Evolutionary conservation across 2,329 filamentous ascomycete species (phyloP).

Genomic region (Ramularia endophylla): DNA sequence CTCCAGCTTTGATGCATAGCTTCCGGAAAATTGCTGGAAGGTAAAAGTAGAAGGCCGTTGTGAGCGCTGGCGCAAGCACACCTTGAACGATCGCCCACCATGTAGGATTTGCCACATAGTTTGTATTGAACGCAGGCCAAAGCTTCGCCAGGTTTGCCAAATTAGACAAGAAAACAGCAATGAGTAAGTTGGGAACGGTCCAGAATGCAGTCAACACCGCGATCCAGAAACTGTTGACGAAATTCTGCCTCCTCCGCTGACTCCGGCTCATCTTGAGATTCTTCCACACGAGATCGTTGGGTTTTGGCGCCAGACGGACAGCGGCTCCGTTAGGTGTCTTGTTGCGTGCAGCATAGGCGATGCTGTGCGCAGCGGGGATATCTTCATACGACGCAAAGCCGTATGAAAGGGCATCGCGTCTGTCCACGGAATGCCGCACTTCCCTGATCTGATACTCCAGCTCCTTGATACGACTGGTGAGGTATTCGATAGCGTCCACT

Average conservation of each 20-base stretch:
- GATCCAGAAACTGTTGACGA: slow-evolving; percentile 82
- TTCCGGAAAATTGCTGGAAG: slow-evolving; percentile 89
- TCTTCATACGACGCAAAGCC: slow-evolving; percentile 92
- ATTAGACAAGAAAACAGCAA: slow-evolving; percentile 88
- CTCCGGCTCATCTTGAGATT: slow-evolving; percentile 71
- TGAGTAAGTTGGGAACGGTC: slow-evolving; percentile 88
- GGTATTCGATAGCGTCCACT: slow-evolving; percentile 90
- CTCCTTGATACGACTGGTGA: slow-evolving; percentile 75
- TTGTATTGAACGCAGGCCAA: slow-evolving; percentile 67
- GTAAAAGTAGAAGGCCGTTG: slow-evolving; percentile 78
- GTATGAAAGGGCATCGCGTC: slow-evolving; percentile 80
- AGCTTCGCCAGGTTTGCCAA: slow-evolving; percentile 71
- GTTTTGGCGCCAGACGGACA: slow-evolving; percentile 72
- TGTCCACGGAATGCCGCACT: slow-evolving; percentile 74
- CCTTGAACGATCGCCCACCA: slow-evolving; percentile 88
- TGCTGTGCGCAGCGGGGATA: slow-evolving; percentile 80
- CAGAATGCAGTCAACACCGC: slow-evolving; percentile 73
- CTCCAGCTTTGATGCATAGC: slow-evolving; percentile 74
- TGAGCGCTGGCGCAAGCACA: slow-evolving; percentile 81
- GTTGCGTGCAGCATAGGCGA: slow-evolving; percentile 73
- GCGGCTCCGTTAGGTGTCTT: slow-evolving; percentile 75
- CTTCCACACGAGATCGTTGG: slow-evolving; percentile 93
- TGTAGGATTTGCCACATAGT: slow-evolving; percentile 55
- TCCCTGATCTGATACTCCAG: slow-evolving; percentile 81
- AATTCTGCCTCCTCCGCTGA: slow-evolving; percentile 63